Base-by-base conservation (phyloP, 2,329 filamentous ascomycete genomes). In the Nannizziopsis barbatae region DNA sequence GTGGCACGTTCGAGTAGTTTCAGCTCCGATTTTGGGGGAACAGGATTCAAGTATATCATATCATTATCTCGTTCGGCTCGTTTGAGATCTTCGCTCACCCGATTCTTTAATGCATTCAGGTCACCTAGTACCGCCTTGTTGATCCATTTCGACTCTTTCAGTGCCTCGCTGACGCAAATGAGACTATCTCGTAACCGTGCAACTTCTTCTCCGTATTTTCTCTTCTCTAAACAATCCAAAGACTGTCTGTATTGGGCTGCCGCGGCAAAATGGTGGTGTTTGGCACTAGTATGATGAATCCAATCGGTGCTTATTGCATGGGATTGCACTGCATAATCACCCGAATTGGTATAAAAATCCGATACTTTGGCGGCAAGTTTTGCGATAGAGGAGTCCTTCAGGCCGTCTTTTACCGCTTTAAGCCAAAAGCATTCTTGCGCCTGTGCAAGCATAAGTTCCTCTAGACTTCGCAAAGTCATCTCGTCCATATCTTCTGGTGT, bases 371-470 rank as follows among this genome's bases (percentile, higher is more conserved):
- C 87, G 3, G 92, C 89, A 14, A 98, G 74, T 63, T 93, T 92
- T 2, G 92, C 86, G 53, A 98, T 94, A 0, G 84, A 86, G 1
- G 81, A 84, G 62, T 98, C 92, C 64, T 94, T 95, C 68, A 95
- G 80, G 18, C 83, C 81, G 62, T 95, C 90, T 71, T 93, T 89
- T 50, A 94, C 89, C 0, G 92, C 90, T 64, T 95, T 96, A 57
- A 92, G 84, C 92, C 92, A 98, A 66, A 92, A 96, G 63, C 89
- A 96, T 68, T 98, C 92, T 62, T 98, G 92, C 22, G 84, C 89
- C 63, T 98, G 88, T 1, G 89, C 90, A 8, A 98, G 75, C 63
- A 94, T 80, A 27, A 98, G 74, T 63, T 90, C 79, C 57, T 85
- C 79, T 40, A 96, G 69, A 45, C 86, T 86, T 58, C 90, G 84